Conservation (phyloP, 2,329 filamentous ascomycete species). For the Trichophyton rubrum region DNA sequence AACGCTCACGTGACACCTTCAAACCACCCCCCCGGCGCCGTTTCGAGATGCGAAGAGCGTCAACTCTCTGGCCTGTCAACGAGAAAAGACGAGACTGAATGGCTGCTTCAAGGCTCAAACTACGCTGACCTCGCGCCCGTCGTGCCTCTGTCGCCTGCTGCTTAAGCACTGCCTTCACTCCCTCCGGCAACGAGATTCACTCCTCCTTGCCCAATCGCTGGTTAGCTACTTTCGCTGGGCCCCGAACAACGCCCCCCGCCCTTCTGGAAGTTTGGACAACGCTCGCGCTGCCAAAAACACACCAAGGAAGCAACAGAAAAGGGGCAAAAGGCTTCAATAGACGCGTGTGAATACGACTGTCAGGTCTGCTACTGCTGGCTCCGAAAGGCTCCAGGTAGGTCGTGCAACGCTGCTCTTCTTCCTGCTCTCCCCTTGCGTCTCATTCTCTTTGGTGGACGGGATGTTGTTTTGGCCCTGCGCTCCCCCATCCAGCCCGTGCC, state of each 20-base stretch:
- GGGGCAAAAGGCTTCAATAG: neutral
- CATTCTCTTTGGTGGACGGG: neutral
- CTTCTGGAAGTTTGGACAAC: neutral
- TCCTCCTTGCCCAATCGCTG: neutral
- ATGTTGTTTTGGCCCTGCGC: constrained; percentile 1
- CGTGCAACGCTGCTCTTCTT: neutral
- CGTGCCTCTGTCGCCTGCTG: neutral
- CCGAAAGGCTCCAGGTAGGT: neutral
- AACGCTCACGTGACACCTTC: neutral
- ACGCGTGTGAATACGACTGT: neutral
- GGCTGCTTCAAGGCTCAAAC: neutral
- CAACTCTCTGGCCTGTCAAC: neutral
- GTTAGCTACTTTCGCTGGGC: neutral
- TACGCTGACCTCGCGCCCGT: neutral
- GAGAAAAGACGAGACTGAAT: neutral
- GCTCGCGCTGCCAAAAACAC: neutral
- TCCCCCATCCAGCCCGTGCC: neutral
- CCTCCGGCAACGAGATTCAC: neutral
- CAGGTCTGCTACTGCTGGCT: neutral
- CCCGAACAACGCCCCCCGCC: neutral
- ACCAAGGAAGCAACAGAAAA: neutral
- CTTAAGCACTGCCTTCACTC: neutral
- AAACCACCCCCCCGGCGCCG: neutral
- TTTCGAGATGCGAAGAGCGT: neutral
- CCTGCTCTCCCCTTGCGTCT: neutral